Evolutionary conservation across 352 stramenopile species (phyloP).

Genomic region (Phytophthora hybrid): DNA sequence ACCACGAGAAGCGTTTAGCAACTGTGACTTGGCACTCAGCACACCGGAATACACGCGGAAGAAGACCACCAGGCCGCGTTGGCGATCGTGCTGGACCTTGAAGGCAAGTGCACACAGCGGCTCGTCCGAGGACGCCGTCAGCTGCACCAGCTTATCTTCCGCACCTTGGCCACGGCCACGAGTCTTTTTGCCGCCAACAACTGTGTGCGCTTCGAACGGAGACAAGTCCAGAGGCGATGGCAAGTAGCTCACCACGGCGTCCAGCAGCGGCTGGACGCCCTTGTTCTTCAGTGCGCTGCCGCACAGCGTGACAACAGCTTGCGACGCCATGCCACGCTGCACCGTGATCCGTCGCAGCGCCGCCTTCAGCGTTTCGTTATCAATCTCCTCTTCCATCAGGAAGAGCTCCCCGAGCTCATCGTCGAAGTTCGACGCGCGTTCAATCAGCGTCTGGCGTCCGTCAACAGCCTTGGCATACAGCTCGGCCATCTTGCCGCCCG

Average conservation of each 20-base stretch:
- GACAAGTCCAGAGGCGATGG: slow-evolving; percentile 93
- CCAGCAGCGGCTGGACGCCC: slow-evolving; percentile 97
- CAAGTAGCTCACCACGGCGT: slow-evolving; percentile 98
- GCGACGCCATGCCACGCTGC: slow-evolving; percentile 47
- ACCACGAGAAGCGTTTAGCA: slow-evolving; percentile 79
- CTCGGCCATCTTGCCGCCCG: slow-evolving; percentile 57
- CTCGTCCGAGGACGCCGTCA: slow-evolving; percentile 53
- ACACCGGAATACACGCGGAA: slow-evolving; percentile 95
- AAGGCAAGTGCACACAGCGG: slow-evolving; percentile 71
- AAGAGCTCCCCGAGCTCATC: slow-evolving; percentile 81
- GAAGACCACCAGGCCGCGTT: slow-evolving; percentile 89
- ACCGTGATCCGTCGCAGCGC: slow-evolving; percentile 76
- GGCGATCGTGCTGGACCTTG: slow-evolving; percentile 83
- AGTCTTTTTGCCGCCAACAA: slow-evolving; percentile 50
- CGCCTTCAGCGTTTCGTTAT: slow-evolving; percentile 53
- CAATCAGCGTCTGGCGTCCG: slow-evolving; percentile 69
- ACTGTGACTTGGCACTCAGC: slow-evolving; percentile 77
- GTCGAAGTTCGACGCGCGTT: slow-evolving; percentile 72
- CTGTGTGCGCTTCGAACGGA: slow-evolving; percentile 64
- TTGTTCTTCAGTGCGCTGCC: slow-evolving; percentile 87
- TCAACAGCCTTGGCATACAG: slow-evolving; percentile 50
- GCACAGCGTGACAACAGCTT: slow-evolving; percentile 63
- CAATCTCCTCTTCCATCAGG: slow-evolving; percentile 72
- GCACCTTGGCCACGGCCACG: slow-evolving; percentile 11
- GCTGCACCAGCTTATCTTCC: slow-evolving; percentile 36